phyloP scores from a whole-genome alignment of 495 filamentous ascomycete genomes.

The Corynascus novoguineensis region DNA sequence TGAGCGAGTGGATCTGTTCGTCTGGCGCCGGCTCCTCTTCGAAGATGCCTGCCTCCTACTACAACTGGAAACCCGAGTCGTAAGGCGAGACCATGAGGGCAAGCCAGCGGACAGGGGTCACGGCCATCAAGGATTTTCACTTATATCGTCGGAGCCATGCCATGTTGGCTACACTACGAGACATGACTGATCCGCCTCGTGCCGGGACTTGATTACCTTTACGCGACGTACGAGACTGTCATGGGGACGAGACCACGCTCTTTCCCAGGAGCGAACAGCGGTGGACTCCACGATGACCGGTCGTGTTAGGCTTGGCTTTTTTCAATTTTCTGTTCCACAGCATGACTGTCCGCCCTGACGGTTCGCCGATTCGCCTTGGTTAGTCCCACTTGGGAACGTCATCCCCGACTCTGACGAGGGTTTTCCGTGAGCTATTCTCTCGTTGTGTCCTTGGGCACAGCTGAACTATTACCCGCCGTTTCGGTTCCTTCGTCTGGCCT shows the following conservation, averaged over 20 bases:
- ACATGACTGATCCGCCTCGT: not conserved
- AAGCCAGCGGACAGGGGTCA: not conserved
- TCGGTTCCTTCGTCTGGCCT: constrained; percentile 7
- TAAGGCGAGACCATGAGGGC: no score
- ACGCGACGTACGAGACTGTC: not conserved
- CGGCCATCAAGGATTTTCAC: not conserved
- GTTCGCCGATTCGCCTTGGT: not conserved
- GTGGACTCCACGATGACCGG: not conserved
- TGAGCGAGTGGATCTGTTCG: no score
- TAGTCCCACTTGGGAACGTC: not conserved
- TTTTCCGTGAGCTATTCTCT: not conserved
- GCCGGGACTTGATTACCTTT: not conserved
- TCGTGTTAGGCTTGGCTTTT: not conserved
- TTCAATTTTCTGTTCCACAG: not conserved
- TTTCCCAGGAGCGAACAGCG: not conserved
- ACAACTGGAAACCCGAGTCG: no score
- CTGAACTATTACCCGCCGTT: constrained; percentile 1
- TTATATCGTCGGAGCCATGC: not conserved
- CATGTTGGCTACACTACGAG: no score
- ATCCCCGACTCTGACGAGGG: constrained; percentile 12
- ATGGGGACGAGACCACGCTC: not conserved
- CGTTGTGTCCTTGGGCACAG: not conserved
- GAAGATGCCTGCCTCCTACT: no score
- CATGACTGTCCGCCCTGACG: not conserved
- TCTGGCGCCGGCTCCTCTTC: not conserved